Base-by-base conservation (phyloP, 1,284 basidiomycete genomes). In the Fomitopsis schrenkii region DNA sequence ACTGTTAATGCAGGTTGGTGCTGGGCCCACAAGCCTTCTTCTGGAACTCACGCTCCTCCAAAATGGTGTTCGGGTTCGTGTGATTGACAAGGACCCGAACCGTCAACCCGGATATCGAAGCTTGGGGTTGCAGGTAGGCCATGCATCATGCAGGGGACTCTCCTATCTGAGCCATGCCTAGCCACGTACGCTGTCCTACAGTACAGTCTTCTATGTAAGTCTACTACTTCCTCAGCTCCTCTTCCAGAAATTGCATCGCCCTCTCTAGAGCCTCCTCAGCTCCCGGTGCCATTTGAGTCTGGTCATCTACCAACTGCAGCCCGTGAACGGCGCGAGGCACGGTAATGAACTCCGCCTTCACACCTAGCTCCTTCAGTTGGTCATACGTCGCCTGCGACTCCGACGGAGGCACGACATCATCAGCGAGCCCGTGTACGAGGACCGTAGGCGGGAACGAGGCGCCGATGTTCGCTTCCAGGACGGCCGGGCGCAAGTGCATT, bases 1-100 rank as follows among this genome's bases (percentile, higher is more conserved):
- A 36, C 5, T 36, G 35, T 36, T 10, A 10, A 10, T 36, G 35
- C 19, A 68, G 68, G 64, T 60, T 30, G 69, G 69, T 30, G 61
- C 67, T 35, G 69, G 69, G 7, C 69, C 69, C 6, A 57, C 63
- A 7, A 68, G 69, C 6, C 62, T 70, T 26, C 57, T 64, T 5
- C 40, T 60, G 22, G 69, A 66, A 36, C 62, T 69, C 7, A 57
- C 63, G 26, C 59, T 68, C 8, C 44, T 61, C 6, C 58, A 67
- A 42, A 65, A 67, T 40, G 66, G 67, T n/a, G 54, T 70, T 6
- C 38, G 67, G 7, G 70, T 76, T 15, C 75, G 76, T 28, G 70
- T 77, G 33, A 68, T 78, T 15, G 68, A 76, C 14, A 77, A 74
- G 56, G 67, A 68, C 28, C 56, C 35, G 5, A 57, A 64, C 0